Base-by-base conservation (phyloP, 2,329 filamentous ascomycete genomes). In the Penicillium sp. region DNA sequence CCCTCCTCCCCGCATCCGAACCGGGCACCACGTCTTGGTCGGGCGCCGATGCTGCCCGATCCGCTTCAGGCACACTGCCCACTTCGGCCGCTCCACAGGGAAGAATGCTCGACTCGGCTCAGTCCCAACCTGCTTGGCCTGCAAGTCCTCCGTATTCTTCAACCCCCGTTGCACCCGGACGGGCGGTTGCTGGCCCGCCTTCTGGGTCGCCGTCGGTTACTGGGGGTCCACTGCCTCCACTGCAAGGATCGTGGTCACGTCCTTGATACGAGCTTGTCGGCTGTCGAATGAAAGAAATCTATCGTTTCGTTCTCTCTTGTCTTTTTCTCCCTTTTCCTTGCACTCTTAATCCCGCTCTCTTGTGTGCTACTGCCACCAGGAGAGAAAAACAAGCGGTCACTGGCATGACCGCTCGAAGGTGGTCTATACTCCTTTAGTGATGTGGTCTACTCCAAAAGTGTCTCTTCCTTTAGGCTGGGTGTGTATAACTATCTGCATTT, bases 161-260 rank as follows among this genome's bases (percentile, higher is more conserved):
- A 16, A 55, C 45, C 2, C 46, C 53, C 6, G 20, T 55, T 8
- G 44, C 46, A 18, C 42, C 58, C 34, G 48, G 50, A 7, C 55
- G 56, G 9, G 49, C 49, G 51, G 24, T 52, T 50, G 26, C 44
- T 45, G 37, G 55, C 1, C 43, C 55, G 1, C 42, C 60, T 45
- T 38, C 61, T 4, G 56, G 49, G 18, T 57, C 62, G 24, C 54
- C 62, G 13, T 44, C 59, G 7, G 45, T 64, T n/a, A 39, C 61
- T 37, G 64, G 64, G 11, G 56, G 50, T 2, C 32, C 59, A n/a
- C 35, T 66, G 32, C 62, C 64, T 22, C 64, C 62, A 20, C 53
- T 65, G 24, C 62, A 66, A 46, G 58, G 60, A n/a, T 44, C 59
- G 9, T 66, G 64, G 64, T 37, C 61, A 18, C 61, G 61, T n/a